Evolutionary conservation across 2,329 filamentous ascomycete genomes (phyloP).

Genomic region (Penicillium paneum): DNA sequence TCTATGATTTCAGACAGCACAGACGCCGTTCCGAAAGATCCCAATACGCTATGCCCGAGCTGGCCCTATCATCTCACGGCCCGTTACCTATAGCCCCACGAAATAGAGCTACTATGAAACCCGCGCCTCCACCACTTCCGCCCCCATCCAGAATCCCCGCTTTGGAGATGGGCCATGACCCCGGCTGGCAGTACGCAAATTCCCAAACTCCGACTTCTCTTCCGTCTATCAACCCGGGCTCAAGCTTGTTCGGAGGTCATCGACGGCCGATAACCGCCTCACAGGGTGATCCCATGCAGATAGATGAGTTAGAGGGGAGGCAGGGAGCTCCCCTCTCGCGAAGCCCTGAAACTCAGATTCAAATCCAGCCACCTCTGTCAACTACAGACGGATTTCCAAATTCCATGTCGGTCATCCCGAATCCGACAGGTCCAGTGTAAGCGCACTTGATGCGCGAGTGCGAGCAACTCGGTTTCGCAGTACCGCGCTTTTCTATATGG

Average conservation of each 20-base stretch:
- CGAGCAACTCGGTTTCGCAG: background rate
- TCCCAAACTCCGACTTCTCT: slow-evolving; percentile 47
- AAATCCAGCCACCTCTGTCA: slow-evolving; percentile 34
- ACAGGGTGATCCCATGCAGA: slow-evolving; percentile 35
- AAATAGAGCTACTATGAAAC: slow-evolving; percentile 45
- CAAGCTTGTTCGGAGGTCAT: slow-evolving; percentile 50
- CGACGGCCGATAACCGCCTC: slow-evolving; percentile 34
- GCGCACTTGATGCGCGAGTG: slow-evolving; percentile 16
- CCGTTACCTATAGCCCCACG: slow-evolving; percentile 64
- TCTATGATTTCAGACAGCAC: slow-evolving; percentile 39
- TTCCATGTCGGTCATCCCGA: slow-evolving; percentile 29
- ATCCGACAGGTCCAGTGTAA: slow-evolving; percentile 33
- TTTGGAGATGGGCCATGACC: slow-evolving; percentile 56
- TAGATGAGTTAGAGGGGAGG: slow-evolving; percentile 38
- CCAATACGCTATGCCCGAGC: slow-evolving; percentile 42
- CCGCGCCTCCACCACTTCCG: slow-evolving; percentile 61
- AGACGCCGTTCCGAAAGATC: slow-evolving; percentile 37
- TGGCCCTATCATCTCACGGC: slow-evolving; percentile 44
- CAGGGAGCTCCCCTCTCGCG: slow-evolving; percentile 28
- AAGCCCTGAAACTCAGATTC: slow-evolving; percentile 36
- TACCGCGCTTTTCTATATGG: background rate
- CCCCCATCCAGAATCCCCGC: slow-evolving; percentile 62
- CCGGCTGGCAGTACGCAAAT: slow-evolving; percentile 63
- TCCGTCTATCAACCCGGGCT: slow-evolving; percentile 49
- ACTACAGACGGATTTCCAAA: slow-evolving; percentile 35